Percentiles rank a stretch among this genome's conserved stretches.
These are phyloP conservation scores for Aphanomyces invadans DNA, from an alignment of 352 stramenopile species.

Conservation along the genomic window DNA sequence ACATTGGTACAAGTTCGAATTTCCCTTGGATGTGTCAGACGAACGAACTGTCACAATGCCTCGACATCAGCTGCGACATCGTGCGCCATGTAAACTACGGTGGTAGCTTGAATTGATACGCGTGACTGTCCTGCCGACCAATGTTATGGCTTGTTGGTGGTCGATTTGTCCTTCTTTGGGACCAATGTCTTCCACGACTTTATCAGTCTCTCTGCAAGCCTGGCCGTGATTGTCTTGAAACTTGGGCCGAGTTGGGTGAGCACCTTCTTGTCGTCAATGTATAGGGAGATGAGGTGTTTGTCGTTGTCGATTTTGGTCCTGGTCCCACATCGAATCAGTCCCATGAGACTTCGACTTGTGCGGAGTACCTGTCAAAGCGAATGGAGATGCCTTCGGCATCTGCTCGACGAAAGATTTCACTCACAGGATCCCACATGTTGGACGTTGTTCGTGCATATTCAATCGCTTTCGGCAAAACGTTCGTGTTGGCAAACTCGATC, in stretches of 20 bases:
- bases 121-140: too few relatives aligned
- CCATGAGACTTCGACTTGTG: too few relatives aligned
- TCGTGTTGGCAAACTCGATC: conserved; percentile 24
- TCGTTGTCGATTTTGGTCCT: conserved; percentile 31
- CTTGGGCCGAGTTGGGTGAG: not conserved
- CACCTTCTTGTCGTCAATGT: not conserved
- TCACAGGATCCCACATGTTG: conserved; percentile 6
- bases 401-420: not conserved
- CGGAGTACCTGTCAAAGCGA: not conserved
- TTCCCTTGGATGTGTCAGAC: too few relatives aligned
- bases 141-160: not conserved
- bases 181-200: not conserved
- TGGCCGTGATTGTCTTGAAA: not conserved
- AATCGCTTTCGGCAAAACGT: conserved; percentile 11
- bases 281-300: not conserved
- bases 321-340: too few relatives aligned
- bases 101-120: too few relatives aligned
- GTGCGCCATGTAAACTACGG: too few relatives aligned
- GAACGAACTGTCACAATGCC: too few relatives aligned
- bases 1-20: too few relatives aligned
- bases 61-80: too few relatives aligned
- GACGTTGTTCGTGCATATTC: not conserved
- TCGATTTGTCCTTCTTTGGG: not conserved
- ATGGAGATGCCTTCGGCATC: not conserved
- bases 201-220: not conserved